These are phyloP conservation scores for Microcera coccophila DNA, from an alignment of 2,329 filamentous ascomycete genomes.

Conservation along the genomic window DNA sequence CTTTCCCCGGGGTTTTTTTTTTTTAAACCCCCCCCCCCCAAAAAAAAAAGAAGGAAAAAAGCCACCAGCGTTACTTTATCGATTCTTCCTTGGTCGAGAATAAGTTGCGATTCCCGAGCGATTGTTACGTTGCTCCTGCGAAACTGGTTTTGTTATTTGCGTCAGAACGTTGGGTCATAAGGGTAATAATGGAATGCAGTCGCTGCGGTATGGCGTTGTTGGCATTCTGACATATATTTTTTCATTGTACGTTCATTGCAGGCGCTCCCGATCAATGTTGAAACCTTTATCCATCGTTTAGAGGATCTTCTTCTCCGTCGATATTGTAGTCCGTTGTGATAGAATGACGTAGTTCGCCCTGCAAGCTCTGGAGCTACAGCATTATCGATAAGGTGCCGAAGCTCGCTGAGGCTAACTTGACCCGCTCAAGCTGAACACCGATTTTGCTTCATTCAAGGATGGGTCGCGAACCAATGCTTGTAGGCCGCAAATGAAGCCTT, in stretches of 20 bases:
- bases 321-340: slow-evolving; percentile 1
- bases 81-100: too few relatives aligned
- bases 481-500: slow-evolving; percentile 26
- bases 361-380: slow-evolving; percentile 8
- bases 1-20: slow-evolving; percentile 55
- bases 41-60: too few relatives aligned
- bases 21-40: slow-evolving; percentile 43
- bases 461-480: neutral
- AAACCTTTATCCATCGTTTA: neutral
- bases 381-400: slow-evolving; percentile 29
- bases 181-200: neutral
- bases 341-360: slow-evolving; percentile 1
- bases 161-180: neutral
- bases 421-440: neutral
- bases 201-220: neutral
- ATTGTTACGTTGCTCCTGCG: neutral
- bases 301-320: slow-evolving; percentile 7
- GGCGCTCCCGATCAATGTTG: neutral
- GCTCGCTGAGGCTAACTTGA: neutral
- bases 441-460: neutral
- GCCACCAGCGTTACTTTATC: too few relatives aligned
- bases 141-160: too few relatives aligned
- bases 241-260: neutral
- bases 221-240: neutral
- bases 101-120: too few relatives aligned